Percentiles rank a stretch among this genome's conserved stretches.
phyloP scores from a whole-genome alignment of 192 early-diverging fungal species.

The Entomortierella chlamydospora region DNA sequence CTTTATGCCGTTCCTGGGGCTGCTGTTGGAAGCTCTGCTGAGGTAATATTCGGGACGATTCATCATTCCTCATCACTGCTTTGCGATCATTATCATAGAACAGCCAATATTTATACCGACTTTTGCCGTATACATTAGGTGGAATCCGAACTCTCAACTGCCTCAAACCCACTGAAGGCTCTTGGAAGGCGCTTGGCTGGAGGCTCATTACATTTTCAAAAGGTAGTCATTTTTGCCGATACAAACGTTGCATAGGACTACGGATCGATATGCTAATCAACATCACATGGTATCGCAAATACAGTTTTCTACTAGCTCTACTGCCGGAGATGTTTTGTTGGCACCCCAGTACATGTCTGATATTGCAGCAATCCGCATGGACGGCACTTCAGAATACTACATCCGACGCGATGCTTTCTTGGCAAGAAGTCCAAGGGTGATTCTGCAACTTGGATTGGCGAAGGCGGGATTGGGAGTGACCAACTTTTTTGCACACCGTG shows the following conservation, averaged over 20 bases:
- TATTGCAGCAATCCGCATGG: slow-evolving; percentile 69
- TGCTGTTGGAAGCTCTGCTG: slow-evolving; percentile 62
- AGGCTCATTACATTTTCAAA: slow-evolving; percentile 50
- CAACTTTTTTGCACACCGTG: slow-evolving; percentile 69
- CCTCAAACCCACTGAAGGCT: slow-evolving; percentile 48
- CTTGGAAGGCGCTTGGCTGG: slow-evolving; percentile 50
- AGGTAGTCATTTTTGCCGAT: slow-evolving; percentile 3
- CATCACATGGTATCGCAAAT: not conserved
- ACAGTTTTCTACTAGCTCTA: slow-evolving; percentile 66
- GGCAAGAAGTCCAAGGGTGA: slow-evolving; percentile 67
- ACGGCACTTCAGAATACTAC: slow-evolving; percentile 67
- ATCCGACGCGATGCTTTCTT: slow-evolving; percentile 72
- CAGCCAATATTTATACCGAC: not conserved
- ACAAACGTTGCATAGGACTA: not conserved
- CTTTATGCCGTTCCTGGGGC: slow-evolving; percentile 65
- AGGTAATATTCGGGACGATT: slow-evolving; percentile 35
- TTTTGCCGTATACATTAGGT: slow-evolving; percentile 14
- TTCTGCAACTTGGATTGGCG: slow-evolving; percentile 57
- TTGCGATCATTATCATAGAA: not conserved
- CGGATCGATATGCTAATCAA: not conserved
- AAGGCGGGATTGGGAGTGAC: slow-evolving; percentile 62
- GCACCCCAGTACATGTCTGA: slow-evolving; percentile 72
- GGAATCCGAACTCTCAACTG: slow-evolving; percentile 39
- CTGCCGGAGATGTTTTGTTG: slow-evolving; percentile 74
- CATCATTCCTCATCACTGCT: not conserved